phyloP scores from a whole-genome alignment of 345 rosid genomes.

The Carallia brachiata region DNA sequence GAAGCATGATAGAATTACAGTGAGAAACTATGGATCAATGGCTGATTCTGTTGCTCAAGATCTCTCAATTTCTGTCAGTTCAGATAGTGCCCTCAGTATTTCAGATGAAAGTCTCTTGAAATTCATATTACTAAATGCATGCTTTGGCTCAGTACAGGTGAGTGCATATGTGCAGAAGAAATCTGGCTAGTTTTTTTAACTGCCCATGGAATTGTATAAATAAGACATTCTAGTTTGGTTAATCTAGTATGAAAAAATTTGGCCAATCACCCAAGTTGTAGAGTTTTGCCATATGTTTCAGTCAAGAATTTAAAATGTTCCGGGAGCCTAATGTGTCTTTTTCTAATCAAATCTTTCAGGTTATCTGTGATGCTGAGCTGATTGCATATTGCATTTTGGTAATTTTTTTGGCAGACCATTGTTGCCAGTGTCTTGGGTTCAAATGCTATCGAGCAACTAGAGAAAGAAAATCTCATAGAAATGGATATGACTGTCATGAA shows the following conservation, averaged over 20 bases:
- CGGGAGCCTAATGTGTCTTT: not conserved
- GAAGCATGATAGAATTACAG: slow-evolving; percentile 48
- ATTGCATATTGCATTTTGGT: not conserved
- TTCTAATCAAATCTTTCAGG: not conserved
- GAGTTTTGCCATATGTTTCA: not conserved
- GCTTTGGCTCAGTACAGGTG: slow-evolving; percentile 59
- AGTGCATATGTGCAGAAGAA: slow-evolving; percentile 19
- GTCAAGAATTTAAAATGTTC: not conserved
- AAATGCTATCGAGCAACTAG: slow-evolving; percentile 34
- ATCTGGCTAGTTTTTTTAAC: not conserved
- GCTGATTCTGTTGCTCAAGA: slow-evolving; percentile 56
- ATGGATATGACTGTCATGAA: slow-evolving; percentile 39
- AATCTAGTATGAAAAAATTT: not conserved
- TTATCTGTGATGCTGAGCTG: slow-evolving; percentile 1
- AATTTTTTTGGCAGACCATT: slow-evolving; percentile 49
- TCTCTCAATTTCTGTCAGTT: slow-evolving; percentile 40
- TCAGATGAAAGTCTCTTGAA: slow-evolving; percentile 64
- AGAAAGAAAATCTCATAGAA: slow-evolving; percentile 44
- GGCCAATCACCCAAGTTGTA: not conserved
- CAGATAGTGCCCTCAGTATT: slow-evolving; percentile 44
- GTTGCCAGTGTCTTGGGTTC: slow-evolving; percentile 45
- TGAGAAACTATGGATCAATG: slow-evolving; percentile 50
- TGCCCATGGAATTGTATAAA: not conserved
- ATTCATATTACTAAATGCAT: slow-evolving; percentile 47
- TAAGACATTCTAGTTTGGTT: not conserved